These are phyloP conservation scores for Cystofilobasidium macerans DNA, from an alignment of 768 basidiomycete species.

Conservation along the genomic window DNA sequence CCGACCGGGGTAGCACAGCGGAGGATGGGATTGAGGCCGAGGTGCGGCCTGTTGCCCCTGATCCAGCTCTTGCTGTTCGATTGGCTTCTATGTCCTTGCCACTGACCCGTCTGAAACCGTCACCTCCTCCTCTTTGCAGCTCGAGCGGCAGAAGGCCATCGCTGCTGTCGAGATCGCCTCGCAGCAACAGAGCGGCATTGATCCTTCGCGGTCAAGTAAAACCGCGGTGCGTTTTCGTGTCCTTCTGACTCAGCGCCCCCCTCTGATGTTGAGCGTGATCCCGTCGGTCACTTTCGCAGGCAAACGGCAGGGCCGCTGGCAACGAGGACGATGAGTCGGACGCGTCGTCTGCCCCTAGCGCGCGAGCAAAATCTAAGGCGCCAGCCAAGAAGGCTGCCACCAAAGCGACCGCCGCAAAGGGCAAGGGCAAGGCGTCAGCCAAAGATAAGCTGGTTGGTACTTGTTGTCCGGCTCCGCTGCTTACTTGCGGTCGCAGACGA, in stretches of 20 bases:
- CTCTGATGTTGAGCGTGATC: neutral
- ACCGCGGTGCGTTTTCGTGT: neutral
- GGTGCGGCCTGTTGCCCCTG: constrained; percentile 2
- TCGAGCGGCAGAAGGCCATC: neutral
- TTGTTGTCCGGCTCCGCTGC: constrained; percentile 18
- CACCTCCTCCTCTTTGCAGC: too few species aligned
- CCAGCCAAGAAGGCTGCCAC: constrained; percentile 34
- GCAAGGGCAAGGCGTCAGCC: constrained; percentile 37
- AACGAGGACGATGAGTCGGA: constrained; percentile 37
- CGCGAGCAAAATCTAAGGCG: neutral
- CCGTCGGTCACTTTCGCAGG: neutral
- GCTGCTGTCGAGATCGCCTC: neutral
- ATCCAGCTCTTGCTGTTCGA: neutral
- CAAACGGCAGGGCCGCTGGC: constrained; percentile 15
- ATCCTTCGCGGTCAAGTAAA: neutral
- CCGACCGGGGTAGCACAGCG: constrained; percentile 9
- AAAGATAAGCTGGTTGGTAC: constrained; percentile 48
- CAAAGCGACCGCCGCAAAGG: constrained; percentile 30
- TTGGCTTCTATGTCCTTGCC: too few species aligned
- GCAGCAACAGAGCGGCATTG: neutral
- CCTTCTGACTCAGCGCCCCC: too few species aligned
- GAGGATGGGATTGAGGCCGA: constrained; percentile 20
- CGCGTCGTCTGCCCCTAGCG: constrained; percentile 29
- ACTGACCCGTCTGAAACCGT: too few species aligned
- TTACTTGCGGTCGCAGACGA: constrained; percentile 4